Evolutionary conservation across 208 protist genomes (phyloP).

Genomic region (Acanthamoeba sp.): DNA sequence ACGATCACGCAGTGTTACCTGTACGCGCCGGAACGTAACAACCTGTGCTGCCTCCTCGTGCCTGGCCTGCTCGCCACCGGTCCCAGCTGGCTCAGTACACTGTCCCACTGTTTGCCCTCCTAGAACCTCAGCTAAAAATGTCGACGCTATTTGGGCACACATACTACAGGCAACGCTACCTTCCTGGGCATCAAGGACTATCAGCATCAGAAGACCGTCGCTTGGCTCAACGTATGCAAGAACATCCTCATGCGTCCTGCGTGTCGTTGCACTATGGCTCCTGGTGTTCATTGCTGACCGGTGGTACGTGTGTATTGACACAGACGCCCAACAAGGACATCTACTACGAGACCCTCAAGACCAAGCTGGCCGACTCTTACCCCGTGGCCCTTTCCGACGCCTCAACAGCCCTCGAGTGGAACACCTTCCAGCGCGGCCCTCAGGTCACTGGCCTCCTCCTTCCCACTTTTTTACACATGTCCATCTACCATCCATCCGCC

Average conservation of each 20-base stretch:
- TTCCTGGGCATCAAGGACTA: slow-evolving; percentile 41
- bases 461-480: background rate
- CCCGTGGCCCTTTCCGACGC: background rate
- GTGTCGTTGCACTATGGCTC: background rate
- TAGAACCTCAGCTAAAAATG: background rate
- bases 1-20: slow-evolving; percentile 55
- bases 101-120: background rate
- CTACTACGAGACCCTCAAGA: slow-evolving; percentile 41
- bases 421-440: background rate
- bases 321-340: slow-evolving; percentile 41
- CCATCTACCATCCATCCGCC: background rate
- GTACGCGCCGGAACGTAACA: slow-evolving; percentile 24
- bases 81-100: background rate
- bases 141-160: too few species aligned
- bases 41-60: slow-evolving; percentile 30
- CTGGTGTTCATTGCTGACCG: background rate
- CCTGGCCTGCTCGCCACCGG: background rate
- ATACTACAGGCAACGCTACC: slow-evolving; percentile 15
- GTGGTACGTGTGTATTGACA: background rate
- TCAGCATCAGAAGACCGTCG: slow-evolving; percentile 11
- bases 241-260: background rate
- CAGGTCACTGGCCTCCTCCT: background rate
- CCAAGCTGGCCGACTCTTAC: background rate
- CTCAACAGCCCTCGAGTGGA: slow-evolving; percentile 10
- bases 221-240: slow-evolving; percentile 33